Conservation (phyloP, 1,139 yeast species). For the Zhuliangozyma blackwelliae region DNA sequence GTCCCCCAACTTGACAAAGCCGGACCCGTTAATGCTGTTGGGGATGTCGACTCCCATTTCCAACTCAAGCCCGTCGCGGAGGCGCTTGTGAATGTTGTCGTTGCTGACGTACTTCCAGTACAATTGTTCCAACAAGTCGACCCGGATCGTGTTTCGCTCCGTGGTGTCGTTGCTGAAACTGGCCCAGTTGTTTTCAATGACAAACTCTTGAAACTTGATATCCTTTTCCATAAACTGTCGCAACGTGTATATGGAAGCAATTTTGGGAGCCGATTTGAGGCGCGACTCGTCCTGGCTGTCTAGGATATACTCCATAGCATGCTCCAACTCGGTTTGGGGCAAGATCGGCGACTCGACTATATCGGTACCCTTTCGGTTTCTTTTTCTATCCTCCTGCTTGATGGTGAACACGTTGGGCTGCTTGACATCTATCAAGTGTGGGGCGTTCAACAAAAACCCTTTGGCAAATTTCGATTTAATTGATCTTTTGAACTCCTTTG, state of each 20-base stretch:
- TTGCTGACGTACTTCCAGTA: conserved; percentile 32
- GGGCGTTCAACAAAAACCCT: conserved; percentile 46
- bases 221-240: conserved; percentile 53
- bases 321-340: conserved; percentile 26
- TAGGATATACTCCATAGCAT: conserved; percentile 17
- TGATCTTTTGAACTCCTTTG: conserved; percentile 40
- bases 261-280: conserved; percentile 21
- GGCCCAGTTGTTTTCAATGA: conserved; percentile 18
- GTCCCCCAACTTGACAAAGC: conserved; percentile 12
- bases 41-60: conserved; percentile 27
- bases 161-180: conserved; percentile 14
- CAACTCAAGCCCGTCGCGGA: conserved; percentile 25
- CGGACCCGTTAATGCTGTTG: conserved; percentile 12
- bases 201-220: conserved; percentile 33
- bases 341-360: conserved; percentile 18
- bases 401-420: conserved; percentile 21
- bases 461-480: conserved; percentile 41
- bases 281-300: conserved; percentile 26
- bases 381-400: conserved; percentile 14
- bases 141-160: conserved; percentile 15
- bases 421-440: conserved; percentile 32
- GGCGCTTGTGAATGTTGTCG: conserved; percentile 3
- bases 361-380: conserved; percentile 16
- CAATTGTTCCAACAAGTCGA: conserved; percentile 36
- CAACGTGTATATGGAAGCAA: conserved; percentile 44